Base-by-base conservation (phyloP, 148 eudicot species). In the Camellia sinensis region DNA sequence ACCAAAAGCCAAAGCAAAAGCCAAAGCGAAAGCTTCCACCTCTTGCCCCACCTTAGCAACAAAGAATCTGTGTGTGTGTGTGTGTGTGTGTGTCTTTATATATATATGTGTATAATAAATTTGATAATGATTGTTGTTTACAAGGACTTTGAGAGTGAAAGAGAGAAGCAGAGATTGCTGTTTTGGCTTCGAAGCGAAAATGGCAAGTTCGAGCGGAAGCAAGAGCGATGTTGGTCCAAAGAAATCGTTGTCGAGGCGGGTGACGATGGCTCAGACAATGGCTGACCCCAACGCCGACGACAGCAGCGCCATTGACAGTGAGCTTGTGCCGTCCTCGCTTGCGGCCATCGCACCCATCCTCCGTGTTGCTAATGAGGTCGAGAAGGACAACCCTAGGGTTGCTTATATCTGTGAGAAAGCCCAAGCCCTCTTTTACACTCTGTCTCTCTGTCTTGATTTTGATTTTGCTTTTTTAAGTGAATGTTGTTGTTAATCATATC, bases 361-460 rank as follows among this genome's bases (percentile, higher is more conserved):
- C 52, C 89, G 99, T 56, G 99, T 91, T 43, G 99, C 99, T 41
- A 97, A 97, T 85, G 92, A 97, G 66, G 81, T 97, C 68, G 95
- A 94, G 76, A 79, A 68, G 74, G 89, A 90, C 0, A 94, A 97
- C 76, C 87, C 93, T 19, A 85, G 97, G 83, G 97, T 97, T 83
- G 99, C 99, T 79, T 97, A 94, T 79, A 81, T 95, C 10, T 95
- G 99, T 95, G 80, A 81, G 91, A 54, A 19, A 50, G 43, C 37
- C 37, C 37, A 29, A 29, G 37, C 67, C 59, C n/a, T 59, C 29
- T 60, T 72, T 52, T 10, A n/a, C 53, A 71, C 1, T 56, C 56
- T 12, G 37, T 40, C 5, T 18, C 2, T 45, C 10, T 12, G 44
- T 4, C 17, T 22, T 15, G 6, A 11, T 40, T 6, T 1, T 66